Conservation (phyloP, 164 flowering plant species). For the Malania oleifera region DNA sequence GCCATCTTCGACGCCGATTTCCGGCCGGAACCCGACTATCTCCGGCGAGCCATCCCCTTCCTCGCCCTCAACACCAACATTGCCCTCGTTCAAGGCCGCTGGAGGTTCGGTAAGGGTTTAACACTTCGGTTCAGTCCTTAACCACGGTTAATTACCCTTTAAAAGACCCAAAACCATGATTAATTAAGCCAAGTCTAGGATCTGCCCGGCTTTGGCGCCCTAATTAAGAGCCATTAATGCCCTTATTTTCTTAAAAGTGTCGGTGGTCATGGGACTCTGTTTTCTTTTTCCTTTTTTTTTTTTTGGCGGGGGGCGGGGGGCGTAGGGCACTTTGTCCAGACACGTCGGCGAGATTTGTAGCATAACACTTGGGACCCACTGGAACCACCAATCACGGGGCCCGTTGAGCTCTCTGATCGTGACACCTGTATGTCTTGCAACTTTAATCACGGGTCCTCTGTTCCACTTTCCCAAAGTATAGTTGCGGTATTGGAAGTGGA, state of each 20-base stretch:
- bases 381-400: constrained; percentile 25
- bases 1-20: constrained; percentile 95
- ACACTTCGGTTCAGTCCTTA: neutral
- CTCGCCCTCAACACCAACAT: constrained; percentile 61
- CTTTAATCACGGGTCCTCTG: constrained; percentile 10
- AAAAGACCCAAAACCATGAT: neutral
- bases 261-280: constrained; percentile 16
- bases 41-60: constrained; percentile 73
- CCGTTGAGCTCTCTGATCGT: neutral
- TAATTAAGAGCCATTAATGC: neutral
- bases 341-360: constrained; percentile 26
- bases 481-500: too few relatives aligned
- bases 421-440: constrained; percentile 10
- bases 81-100: constrained; percentile 91
- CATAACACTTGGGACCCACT: constrained; percentile 9
- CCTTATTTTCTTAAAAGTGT: constrained; percentile 4
- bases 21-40: constrained; percentile 85
- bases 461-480: too few relatives aligned
- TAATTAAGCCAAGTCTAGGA: too few relatives aligned
- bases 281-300: neutral
- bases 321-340: neutral
- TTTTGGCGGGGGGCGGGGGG: too few relatives aligned
- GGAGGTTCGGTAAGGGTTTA: constrained; percentile 73
- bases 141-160: neutral
- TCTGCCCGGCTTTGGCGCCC: too few relatives aligned